phyloP scores from a whole-genome alignment of 2,329 filamentous ascomycete species.

The Chlorencoelia australis region DNA sequence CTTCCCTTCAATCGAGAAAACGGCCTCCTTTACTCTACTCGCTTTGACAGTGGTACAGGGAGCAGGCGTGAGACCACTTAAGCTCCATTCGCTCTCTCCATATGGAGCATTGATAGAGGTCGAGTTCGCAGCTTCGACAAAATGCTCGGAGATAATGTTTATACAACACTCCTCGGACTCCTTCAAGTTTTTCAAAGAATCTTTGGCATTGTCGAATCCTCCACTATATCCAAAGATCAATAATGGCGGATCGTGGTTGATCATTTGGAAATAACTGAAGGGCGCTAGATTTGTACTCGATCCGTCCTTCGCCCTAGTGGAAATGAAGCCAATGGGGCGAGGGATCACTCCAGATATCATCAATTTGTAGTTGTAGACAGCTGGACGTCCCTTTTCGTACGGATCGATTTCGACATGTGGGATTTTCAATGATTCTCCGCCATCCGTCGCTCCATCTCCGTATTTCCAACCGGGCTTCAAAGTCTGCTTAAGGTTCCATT shows the following conservation, averaged over 20 bases:
- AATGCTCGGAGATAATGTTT: constrained; percentile 80
- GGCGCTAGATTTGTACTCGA: constrained; percentile 67
- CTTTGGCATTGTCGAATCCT: constrained; percentile 50
- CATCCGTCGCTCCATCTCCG: constrained; percentile 54
- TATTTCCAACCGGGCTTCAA: constrained; percentile 54
- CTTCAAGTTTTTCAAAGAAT: constrained; percentile 64
- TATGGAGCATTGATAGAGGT: constrained; percentile 68
- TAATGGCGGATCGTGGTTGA: constrained; percentile 78
- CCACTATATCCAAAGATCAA: constrained; percentile 53
- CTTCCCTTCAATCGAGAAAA: constrained; percentile 75
- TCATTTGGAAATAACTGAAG: constrained; percentile 76
- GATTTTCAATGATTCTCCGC: constrained; percentile 35
- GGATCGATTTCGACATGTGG: constrained; percentile 72
- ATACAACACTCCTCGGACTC: constrained; percentile 69
- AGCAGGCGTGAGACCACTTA: constrained; percentile 65
- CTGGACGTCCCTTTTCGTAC: constrained; percentile 56
- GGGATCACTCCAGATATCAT: constrained; percentile 77
- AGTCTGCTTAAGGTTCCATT: constrained; percentile 52
- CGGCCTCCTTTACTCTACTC: constrained; percentile 68
- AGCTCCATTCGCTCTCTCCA: constrained; percentile 67
- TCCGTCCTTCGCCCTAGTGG: constrained; percentile 49
- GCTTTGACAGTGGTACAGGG: constrained; percentile 56
- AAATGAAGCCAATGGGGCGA: constrained; percentile 63
- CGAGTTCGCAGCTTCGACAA: constrained; percentile 80
- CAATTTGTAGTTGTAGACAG: constrained; percentile 79